phyloP scores from a whole-genome alignment of 345 rosid species.

The Luvunga scandens region DNA sequence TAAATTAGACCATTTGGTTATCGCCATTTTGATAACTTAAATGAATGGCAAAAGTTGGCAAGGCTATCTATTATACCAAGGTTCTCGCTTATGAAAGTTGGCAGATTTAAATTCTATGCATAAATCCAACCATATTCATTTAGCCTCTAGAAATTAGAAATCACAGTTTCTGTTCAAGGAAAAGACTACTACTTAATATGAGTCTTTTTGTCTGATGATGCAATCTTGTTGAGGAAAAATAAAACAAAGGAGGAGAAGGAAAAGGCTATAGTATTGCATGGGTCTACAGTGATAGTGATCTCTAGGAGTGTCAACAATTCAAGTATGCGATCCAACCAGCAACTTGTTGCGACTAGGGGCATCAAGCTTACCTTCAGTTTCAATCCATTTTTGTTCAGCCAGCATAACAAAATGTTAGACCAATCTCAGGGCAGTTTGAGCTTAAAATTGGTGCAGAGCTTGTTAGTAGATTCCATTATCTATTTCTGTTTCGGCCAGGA shows the following conservation, averaged over 20 bases:
- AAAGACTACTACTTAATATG: not conserved
- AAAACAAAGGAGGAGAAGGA: not conserved
- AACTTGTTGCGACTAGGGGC: no score
- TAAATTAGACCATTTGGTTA: not conserved
- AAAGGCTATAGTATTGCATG: not conserved
- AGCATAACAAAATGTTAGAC: constrained; percentile 7
- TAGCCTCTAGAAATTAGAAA: not conserved
- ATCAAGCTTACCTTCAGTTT: not conserved
- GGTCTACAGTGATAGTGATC: not conserved
- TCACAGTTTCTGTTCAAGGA: not conserved
- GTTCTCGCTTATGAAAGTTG: not conserved
- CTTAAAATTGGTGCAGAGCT: no score
- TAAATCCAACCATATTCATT: not conserved
- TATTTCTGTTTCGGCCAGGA: not conserved
- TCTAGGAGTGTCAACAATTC: not conserved
- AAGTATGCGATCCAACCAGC: no score
- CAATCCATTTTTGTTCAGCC: not conserved
- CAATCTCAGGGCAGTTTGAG: not conserved
- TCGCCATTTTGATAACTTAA: not conserved
- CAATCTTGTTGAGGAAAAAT: not conserved
- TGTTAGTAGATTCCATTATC: no score
- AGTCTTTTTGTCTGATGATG: not conserved
- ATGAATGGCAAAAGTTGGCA: not conserved
- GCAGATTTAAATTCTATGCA: not conserved
- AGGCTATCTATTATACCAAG: not conserved